A percentile compares a stretch with the other conserved stretches of the same genome.
These are phyloP conservation scores for Rhizophagus sp. DNA, from an alignment of 192 early-diverging fungal species.

Conservation along the genomic window DNA sequence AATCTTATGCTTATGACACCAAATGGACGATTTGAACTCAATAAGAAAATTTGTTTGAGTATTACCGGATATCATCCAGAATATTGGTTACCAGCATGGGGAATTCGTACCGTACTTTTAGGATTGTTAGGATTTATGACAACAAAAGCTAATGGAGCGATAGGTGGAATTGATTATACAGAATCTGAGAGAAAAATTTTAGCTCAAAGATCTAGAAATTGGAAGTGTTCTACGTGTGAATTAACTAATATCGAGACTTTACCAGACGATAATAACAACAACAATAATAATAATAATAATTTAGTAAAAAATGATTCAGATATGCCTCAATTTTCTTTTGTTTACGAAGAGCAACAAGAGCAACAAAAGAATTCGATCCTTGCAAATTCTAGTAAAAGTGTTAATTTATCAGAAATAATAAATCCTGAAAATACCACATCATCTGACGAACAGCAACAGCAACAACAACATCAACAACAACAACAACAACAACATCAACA, in stretches of 20 bases:
- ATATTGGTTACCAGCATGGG: slow-evolving; percentile 97
- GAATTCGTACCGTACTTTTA: slow-evolving; percentile 86
- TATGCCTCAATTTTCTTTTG: slow-evolving; percentile 24
- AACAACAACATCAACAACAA: background rate
- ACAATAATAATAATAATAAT: background rate
- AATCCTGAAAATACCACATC: background rate
- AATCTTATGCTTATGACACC: slow-evolving; percentile 77
- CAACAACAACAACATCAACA: background rate
- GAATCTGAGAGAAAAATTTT: slow-evolving; percentile 21
- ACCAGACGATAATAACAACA: slow-evolving; percentile 9
- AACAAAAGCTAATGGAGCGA: slow-evolving; percentile 53
- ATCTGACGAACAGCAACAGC: background rate
- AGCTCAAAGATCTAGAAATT: slow-evolving; percentile 15
- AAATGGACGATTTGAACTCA: slow-evolving; percentile 86
- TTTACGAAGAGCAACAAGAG: slow-evolving; percentile 18
- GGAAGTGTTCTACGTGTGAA: slow-evolving; percentile 19
- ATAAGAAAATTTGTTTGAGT: slow-evolving; percentile 93
- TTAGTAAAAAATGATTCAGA: background rate
- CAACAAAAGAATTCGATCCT: background rate
- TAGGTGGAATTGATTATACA: slow-evolving; percentile 31
- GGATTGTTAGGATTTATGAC: slow-evolving; percentile 91
- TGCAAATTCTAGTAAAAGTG: background rate
- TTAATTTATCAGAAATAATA: background rate
- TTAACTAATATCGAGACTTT: slow-evolving; percentile 14
- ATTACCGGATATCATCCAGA: slow-evolving; percentile 95